Evolutionary conservation across 805 yeast species (phyloP), one percentile per base, ranked within the genome.

Genomic region (Alloascoidea africana): DNA sequence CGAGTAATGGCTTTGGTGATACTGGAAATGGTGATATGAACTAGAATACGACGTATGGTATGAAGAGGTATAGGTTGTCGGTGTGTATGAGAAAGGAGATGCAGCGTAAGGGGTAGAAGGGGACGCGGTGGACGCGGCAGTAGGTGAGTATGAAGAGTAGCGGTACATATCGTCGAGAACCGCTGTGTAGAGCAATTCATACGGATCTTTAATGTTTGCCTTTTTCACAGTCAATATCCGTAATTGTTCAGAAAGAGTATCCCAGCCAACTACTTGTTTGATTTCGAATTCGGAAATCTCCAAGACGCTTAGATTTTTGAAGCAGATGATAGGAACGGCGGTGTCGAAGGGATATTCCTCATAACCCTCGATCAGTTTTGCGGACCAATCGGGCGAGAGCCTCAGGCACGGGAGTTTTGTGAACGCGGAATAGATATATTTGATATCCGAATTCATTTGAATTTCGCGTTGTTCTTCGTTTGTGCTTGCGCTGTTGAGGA

Each of bases 291-390:
- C 79, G 17, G 62, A 59, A 2, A 76, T 52, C 48, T 76, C 84
- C 34, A 76, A 55, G 15, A 76, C 79, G 36, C 74, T 70, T 36
- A 76, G 54, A 48, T 73, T 76, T 42, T 73, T 74, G 52, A 76
- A 76, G 52, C 71, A 62, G 32, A 57, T 58, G n/a, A 76, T 50
- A 2, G 84, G 83, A 5, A 77, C 76, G 3, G 78, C 66, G 3
- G 82, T 73, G 47, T 76, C 84, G 50, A 77, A 75, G 0, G 83
- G 84, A 49, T 70, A 76, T 49, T 76, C 83, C 47, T 76, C 81
- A 50, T 73, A 76, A 2, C 76, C 74, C 36, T 62, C 65, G 18
- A 76, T 75, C 34, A 71, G 56, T 43, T 62, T 67, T 14, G 77
- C 68, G 42, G 72, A 72, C 4, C 72, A 62, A 42, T 73, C 77